phyloP scores from a whole-genome alignment of 805 yeast genomes.

The Maudiozyma pseudohumilis region DNA sequence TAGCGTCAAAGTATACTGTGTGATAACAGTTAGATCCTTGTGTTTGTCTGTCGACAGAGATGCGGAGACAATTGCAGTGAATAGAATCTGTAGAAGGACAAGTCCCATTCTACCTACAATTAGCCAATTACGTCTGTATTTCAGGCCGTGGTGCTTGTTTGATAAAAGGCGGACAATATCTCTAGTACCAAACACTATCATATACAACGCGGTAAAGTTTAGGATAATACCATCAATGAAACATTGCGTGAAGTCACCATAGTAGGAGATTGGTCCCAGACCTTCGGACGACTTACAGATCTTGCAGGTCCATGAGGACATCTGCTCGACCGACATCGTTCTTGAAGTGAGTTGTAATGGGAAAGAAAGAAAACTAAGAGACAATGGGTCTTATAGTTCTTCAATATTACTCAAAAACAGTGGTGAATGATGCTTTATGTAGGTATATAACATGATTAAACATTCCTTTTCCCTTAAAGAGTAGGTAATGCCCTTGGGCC shows the following conservation, averaged over 20 bases:
- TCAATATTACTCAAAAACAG: background rate
- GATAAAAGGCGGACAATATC: conserved; percentile 26
- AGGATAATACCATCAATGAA: conserved; percentile 45
- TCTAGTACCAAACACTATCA: conserved; percentile 36
- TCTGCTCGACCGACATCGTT: background rate
- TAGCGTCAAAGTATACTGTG: conserved; percentile 23
- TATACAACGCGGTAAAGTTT: conserved; percentile 32
- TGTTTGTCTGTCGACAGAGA: conserved; percentile 12
- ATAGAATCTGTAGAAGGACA: conserved; percentile 25
- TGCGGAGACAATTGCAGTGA: conserved; percentile 21
- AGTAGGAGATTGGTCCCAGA: conserved; percentile 35
- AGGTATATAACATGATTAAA: too few species aligned
- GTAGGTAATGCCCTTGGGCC: too few species aligned
- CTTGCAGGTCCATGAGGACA: conserved; percentile 8
- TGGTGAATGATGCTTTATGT: background rate
- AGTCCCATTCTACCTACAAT: conserved; percentile 28
- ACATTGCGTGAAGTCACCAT: conserved; percentile 52
- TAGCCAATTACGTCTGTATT: conserved; percentile 33
- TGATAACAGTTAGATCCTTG: conserved; percentile 13
- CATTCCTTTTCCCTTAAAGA: too few species aligned
- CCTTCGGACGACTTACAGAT: conserved; percentile 30
- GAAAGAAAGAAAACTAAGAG: background rate
- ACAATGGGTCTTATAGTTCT: background rate
- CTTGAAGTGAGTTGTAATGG: background rate
- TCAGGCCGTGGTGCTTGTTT: conserved; percentile 20